phyloP scores from a whole-genome alignment of 371 early-diverging fungal genomes.

The Circinella minor region DNA sequence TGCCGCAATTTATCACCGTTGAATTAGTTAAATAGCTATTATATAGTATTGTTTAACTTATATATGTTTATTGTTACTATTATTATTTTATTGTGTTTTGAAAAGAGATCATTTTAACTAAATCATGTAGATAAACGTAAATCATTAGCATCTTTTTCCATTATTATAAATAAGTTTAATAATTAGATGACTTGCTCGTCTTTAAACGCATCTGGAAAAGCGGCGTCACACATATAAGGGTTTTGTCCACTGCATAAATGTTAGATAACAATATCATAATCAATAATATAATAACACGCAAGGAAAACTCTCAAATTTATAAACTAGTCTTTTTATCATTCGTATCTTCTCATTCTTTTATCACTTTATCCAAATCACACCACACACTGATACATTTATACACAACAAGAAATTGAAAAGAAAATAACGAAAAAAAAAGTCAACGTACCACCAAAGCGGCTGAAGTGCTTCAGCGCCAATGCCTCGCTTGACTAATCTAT shows the following conservation, averaged over 20 bases:
- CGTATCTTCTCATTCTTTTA: not conserved
- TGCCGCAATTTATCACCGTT: too few species aligned
- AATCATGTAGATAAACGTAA: too few species aligned
- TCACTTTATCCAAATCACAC: not conserved
- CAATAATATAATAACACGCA: not conserved
- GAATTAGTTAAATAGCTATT: not conserved
- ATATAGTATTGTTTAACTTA: not conserved
- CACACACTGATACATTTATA: too few species aligned
- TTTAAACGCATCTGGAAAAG: constrained; percentile 23
- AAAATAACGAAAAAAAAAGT: constrained; percentile 2
- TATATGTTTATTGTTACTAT: not conserved
- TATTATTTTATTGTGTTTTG: too few species aligned
- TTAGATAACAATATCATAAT: too few species aligned
- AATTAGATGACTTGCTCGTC: not conserved
- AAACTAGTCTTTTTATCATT: too few species aligned
- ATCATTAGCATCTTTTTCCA: not conserved
- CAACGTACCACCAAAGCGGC: constrained; percentile 75
- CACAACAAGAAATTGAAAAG: too few species aligned
- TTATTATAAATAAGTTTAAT: not conserved
- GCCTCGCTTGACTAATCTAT: constrained; percentile 71
- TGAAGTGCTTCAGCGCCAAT: constrained; percentile 73
- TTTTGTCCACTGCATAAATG: constrained; percentile 32
- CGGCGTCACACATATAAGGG: constrained; percentile 44
- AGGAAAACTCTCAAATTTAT: not conserved
- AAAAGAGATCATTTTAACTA: too few species aligned